These are phyloP conservation scores for Penicillium aurantiogriseum DNA, from an alignment of 2,329 filamentous ascomycete genomes.

Conservation along the genomic window DNA sequence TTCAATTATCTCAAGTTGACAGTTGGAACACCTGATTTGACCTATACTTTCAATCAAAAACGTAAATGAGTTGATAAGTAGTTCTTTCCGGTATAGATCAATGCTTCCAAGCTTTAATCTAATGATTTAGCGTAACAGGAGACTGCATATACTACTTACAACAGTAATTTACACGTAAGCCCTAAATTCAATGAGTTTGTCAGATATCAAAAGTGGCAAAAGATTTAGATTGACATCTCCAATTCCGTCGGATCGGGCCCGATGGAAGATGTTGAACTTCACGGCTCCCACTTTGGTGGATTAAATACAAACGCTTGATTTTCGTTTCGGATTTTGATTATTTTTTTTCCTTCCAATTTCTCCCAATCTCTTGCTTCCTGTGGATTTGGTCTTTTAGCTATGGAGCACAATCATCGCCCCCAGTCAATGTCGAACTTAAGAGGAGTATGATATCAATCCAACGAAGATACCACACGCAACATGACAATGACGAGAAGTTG, in stretches of 20 bases:
- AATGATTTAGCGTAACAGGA: neutral
- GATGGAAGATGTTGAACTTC: no score
- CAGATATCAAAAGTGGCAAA: no score
- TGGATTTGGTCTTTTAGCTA: neutral
- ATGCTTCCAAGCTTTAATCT: neutral
- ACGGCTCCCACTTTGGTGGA: no score
- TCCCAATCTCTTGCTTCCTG: no score
- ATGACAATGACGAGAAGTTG: neutral
- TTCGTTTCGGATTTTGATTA: neutral
- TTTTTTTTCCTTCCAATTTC: neutral
- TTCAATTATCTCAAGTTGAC: neutral
- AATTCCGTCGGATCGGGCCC: no score
- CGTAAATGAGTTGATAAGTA: neutral
- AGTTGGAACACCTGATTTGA: no score
- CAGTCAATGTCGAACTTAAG: neutral
- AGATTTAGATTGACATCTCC: no score
- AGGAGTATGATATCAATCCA: neutral
- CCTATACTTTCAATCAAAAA: no score
- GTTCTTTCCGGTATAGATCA: neutral
- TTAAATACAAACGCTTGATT: neutral
- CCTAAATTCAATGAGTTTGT: neutral
- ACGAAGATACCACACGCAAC: neutral
- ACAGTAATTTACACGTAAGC: neutral
- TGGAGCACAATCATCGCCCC: neutral
- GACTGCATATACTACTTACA: neutral